Percentiles rank a stretch among this genome's conserved stretches.
phyloP scores from a whole-genome alignment of 2,329 filamentous ascomycete species.

The Aureobasidium sp. region DNA sequence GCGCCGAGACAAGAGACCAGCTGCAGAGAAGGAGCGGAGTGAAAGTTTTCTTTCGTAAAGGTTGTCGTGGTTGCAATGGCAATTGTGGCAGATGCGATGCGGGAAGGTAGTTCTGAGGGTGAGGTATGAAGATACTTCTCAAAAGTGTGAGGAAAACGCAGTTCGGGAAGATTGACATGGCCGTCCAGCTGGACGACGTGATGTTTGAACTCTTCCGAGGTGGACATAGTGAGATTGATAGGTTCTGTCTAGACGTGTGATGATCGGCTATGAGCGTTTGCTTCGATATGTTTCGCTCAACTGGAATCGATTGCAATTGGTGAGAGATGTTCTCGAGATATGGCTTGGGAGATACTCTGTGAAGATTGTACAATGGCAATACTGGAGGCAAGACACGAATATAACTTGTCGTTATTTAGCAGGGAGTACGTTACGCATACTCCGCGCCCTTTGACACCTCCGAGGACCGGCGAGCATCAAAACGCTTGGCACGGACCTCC shows the following conservation, averaged over 20 bases:
- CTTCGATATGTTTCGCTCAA: too few species aligned
- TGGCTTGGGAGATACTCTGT: too few species aligned
- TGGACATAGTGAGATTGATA: background rate
- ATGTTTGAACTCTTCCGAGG: slow-evolving; percentile 26
- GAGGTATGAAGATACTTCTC: slow-evolving; percentile 29
- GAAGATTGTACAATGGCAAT: too few species aligned
- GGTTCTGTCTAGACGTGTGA: too few species aligned
- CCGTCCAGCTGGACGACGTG: slow-evolving; percentile 41
- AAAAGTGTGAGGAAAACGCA: slow-evolving; percentile 36
- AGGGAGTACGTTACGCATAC: background rate
- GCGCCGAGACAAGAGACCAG: slow-evolving; percentile 39
- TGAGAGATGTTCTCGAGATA: too few species aligned
- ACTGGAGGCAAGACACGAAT: too few species aligned
- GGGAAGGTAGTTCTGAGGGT: slow-evolving; percentile 30
- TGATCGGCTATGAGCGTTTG: too few species aligned
- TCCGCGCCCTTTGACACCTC: background rate
- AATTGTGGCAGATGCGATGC: slow-evolving; percentile 40
- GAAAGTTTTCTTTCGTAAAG: slow-evolving; percentile 33
- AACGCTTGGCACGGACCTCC: background rate
- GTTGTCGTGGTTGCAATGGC: slow-evolving; percentile 33
- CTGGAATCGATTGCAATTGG: too few species aligned
- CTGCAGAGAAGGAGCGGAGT: slow-evolving; percentile 33
- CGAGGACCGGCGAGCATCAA: background rate
- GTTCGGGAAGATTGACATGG: slow-evolving; percentile 32
- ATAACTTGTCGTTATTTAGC: background rate